Percentiles rank a stretch among this genome's conserved stretches.
Evolutionary conservation across 768 basidiomycete species (phyloP).

Genomic region (Infundibulicybe gibba): DNA sequence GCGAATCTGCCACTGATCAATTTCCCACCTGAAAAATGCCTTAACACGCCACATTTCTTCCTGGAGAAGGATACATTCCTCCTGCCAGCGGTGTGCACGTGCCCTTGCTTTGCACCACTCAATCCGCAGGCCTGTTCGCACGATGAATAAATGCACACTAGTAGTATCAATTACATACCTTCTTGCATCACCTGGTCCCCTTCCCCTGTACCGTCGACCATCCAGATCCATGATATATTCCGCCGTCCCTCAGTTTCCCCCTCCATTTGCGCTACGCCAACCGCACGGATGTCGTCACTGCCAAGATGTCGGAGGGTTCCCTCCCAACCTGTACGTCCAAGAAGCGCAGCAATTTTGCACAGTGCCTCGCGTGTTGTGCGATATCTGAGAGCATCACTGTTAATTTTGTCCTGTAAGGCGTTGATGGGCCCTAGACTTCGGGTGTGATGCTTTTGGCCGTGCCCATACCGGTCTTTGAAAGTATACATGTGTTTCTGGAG

Average conservation of each 20-base stretch:
- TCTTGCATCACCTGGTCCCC: constrained; percentile 1
- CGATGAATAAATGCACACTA: background rate
- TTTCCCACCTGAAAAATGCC: constrained; percentile 6
- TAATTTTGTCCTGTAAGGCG: background rate
- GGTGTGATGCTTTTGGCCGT: background rate
- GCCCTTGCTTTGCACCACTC: constrained; percentile 7
- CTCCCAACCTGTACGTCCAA: background rate
- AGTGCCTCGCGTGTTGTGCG: background rate
- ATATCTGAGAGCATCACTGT: background rate
- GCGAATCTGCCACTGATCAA: constrained; percentile 4
- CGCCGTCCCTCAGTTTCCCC: background rate
- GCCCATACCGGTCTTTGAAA: background rate
- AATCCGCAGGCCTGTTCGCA: constrained; percentile 3
- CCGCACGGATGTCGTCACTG: background rate
- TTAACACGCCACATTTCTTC: constrained; percentile 8
- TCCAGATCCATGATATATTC: constrained; percentile 4
- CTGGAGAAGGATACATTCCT: constrained; percentile 9
- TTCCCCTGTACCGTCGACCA: background rate
- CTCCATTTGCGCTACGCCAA: background rate
- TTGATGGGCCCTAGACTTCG: background rate
- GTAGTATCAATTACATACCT: constrained; percentile 1
- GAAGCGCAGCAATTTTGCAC: background rate
- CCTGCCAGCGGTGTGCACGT: constrained; percentile 2
- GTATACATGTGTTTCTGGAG: background rate
- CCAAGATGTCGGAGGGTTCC: background rate